Evolutionary conservation across 805 yeast species (phyloP), one percentile per base, ranked within the genome.

Genomic region (Candida qinlingensis): DNA sequence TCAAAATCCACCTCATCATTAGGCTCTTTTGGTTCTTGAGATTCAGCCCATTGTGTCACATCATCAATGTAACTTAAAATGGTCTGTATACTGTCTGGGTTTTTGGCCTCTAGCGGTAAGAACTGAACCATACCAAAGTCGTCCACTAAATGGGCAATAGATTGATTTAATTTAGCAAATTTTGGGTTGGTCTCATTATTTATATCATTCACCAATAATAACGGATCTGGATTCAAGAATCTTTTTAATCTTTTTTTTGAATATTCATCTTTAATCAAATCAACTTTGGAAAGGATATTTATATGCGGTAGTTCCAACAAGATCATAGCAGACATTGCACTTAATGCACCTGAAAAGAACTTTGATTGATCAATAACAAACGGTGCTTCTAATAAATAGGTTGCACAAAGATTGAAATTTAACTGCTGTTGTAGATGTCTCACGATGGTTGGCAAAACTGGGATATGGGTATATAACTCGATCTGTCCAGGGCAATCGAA

Each of bases 121-220:
- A 90, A 94, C 64, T 94, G 97, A 3, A 94, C 97, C 99, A 94
- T 94, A 6, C 99, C 99, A 65, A 94, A 94, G 60, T 94, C 99
- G 62, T 94, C 98, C 35, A 91, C 95, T 56, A 94, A 72, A 54
- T 85, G 82, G 0, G 97, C 97, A 56, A 94, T 90, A 12, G 91
- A 77, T 56, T 78, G 77, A 64, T 89, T 92, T 51, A 94, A 74
- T 52, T 74, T 79, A 37, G 82, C 76, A 61, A 82, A 92, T 59
- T 77, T 83, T 40, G 83, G 81, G 56, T 80, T 80, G 44, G 78
- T 69, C 39, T 70, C 72, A 43, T 72, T 71, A 46, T 75, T 75
- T 6, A 73, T 75, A 37, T 73, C 76, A 38, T 75, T 69, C 11
- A 74, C 70, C 54, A 94, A 67, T 38, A 94, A 64, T 50, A 87